Evolutionary conservation across 805 yeast species (phyloP).

Genomic region (Candida maltosa): DNA sequence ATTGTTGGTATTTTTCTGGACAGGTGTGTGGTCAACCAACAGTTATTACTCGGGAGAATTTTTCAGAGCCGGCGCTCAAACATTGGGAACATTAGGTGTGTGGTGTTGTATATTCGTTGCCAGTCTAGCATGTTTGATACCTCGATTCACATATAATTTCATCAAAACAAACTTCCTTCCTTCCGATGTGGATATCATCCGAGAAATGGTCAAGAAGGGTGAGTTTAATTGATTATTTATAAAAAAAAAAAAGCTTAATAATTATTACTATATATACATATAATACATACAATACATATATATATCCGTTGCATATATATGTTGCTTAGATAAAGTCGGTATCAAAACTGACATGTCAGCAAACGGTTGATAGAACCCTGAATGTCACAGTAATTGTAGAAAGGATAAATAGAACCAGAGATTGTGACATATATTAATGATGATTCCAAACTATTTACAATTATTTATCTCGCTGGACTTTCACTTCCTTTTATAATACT

Average conservation of each 20-base stretch:
- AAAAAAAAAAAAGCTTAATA: not conserved
- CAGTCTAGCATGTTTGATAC: constrained; percentile 51
- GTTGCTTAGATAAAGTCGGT: too few relatives aligned
- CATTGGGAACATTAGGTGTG: constrained; percentile 57
- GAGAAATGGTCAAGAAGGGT: constrained; percentile 53
- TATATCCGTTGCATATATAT: too few relatives aligned
- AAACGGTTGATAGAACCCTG: too few relatives aligned
- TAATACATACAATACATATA: too few relatives aligned
- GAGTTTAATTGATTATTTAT: too few relatives aligned
- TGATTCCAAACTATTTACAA: too few relatives aligned
- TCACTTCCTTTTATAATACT: too few relatives aligned
- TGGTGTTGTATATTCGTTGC: constrained; percentile 67
- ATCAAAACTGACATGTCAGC: too few relatives aligned
- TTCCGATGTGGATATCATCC: constrained; percentile 63
- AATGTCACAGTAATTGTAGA: too few relatives aligned
- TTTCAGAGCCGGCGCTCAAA: constrained; percentile 61
- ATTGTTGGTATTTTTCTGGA: constrained; percentile 66
- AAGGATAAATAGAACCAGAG: too few relatives aligned
- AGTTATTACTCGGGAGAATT: constrained; percentile 51
- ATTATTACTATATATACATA: not conserved
- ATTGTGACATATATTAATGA: too few relatives aligned
- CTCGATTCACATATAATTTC: constrained; percentile 55
- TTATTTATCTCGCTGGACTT: too few relatives aligned
- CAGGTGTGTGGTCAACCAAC: constrained; percentile 70
- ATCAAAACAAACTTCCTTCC: constrained; percentile 55